Evolutionary conservation across 1,139 yeast genomes (phyloP).

Genomic region (Pichia sorboxylosa): DNA sequence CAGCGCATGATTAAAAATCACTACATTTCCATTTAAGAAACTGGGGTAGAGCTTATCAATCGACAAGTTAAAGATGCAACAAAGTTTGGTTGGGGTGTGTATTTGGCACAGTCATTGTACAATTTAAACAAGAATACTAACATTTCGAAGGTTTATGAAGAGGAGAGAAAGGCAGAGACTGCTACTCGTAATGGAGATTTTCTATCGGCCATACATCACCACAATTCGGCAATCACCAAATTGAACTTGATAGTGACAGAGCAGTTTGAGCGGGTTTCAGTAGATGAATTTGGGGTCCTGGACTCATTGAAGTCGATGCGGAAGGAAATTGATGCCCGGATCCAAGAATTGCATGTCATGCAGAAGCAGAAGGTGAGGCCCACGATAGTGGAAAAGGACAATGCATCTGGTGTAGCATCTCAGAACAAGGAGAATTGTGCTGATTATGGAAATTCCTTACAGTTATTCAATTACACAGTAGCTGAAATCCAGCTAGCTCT

Average conservation of each 20-base stretch:
- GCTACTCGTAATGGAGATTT: conserved; percentile 20
- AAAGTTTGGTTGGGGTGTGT: conserved; percentile 9
- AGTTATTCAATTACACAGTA: conserved; percentile 5
- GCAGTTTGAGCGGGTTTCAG: conserved; percentile 7
- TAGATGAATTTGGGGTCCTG: conserved; percentile 14
- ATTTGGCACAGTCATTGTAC: not conserved
- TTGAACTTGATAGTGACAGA: conserved; percentile 12
- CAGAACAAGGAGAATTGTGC: not conserved
- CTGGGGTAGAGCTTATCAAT: too few relatives aligned
- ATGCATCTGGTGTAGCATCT: too few relatives aligned
- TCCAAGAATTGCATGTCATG: conserved; percentile 14
- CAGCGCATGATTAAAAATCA: too few relatives aligned
- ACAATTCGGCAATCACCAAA: conserved; percentile 14
- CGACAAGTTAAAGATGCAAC: conserved; percentile 8
- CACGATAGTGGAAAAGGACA: not conserved
- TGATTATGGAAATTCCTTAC: too few relatives aligned
- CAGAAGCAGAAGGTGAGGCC: not conserved
- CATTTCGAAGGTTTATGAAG: too few relatives aligned
- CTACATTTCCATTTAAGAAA: too few relatives aligned
- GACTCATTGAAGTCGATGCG: conserved; percentile 15
- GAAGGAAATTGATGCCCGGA: conserved; percentile 15
- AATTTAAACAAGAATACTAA: conserved; percentile 7
- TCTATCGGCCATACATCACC: conserved; percentile 15
- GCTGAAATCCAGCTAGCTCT: conserved; percentile 12
- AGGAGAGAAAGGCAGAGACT: conserved; percentile 23